phyloP scores from a whole-genome alignment of 192 early-diverging fungal species.

The Borealophlyctis nickersoniae region DNA sequence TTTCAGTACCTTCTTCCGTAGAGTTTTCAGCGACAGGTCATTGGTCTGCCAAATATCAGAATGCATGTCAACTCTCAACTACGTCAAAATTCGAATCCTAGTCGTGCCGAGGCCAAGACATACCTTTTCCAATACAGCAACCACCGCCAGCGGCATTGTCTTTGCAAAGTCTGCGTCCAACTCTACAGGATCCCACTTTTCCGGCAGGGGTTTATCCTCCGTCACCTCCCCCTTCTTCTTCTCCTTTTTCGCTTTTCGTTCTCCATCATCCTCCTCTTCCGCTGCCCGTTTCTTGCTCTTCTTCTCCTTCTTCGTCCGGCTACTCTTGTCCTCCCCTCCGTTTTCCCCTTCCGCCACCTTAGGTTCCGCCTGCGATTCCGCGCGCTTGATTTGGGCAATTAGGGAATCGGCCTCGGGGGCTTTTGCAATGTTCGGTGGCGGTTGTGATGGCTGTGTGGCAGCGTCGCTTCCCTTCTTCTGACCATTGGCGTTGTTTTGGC shows the following conservation, averaged over 20 bases:
- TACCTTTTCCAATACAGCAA: not conserved
- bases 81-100: no score
- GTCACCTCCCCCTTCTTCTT: slow-evolving; percentile 18
- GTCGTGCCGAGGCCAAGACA: no score
- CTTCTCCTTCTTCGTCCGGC: slow-evolving; percentile 21
- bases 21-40: slow-evolving; percentile 2
- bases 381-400: slow-evolving; percentile 37
- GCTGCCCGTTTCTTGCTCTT: slow-evolving; percentile 15
- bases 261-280: slow-evolving; percentile 15
- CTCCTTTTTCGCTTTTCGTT: slow-evolving; percentile 8
- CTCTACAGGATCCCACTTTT: not conserved
- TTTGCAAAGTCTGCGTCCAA: not conserved
- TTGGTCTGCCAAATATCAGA: no score
- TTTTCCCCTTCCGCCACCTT: slow-evolving; percentile 8
- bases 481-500: no score
- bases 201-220: slow-evolving; percentile 13
- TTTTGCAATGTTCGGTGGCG: slow-evolving; percentile 26
- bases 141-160: not conserved
- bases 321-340: slow-evolving; percentile 7
- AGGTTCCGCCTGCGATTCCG: slow-evolving; percentile 7
- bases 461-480: no score
- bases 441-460: not conserved
- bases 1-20: slow-evolving; percentile 11
- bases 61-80: no score
- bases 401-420: slow-evolving; percentile 32